Evolutionary conservation across 805 yeast species (phyloP).

Genomic region (Starmerella kuoi): DNA sequence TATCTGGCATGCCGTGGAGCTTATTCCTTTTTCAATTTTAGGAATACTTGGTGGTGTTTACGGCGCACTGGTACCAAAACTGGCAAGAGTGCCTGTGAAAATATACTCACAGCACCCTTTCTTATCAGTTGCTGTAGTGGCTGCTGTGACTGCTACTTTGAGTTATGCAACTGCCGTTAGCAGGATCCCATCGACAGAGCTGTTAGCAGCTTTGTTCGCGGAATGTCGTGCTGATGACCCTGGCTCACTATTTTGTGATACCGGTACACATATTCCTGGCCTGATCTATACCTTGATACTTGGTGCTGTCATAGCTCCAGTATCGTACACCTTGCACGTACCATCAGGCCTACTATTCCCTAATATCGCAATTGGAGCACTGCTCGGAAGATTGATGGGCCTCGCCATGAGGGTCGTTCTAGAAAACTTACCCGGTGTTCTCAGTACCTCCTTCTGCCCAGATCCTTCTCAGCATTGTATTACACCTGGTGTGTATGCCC

Average conservation of each 20-base stretch:
- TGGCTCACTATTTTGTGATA: constrained; percentile 13
- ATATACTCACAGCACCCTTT: constrained; percentile 17
- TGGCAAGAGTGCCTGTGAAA: constrained; percentile 9
- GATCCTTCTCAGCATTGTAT: constrained; percentile 41
- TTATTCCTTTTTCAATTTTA: constrained; percentile 56
- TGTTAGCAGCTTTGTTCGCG: constrained; percentile 51
- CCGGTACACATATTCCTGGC: constrained; percentile 15
- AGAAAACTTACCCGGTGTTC: constrained; percentile 31
- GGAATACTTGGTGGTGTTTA: constrained; percentile 61
- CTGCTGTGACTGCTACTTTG: constrained; percentile 41
- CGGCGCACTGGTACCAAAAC: constrained; percentile 37
- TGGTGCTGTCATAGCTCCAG: constrained; percentile 51
- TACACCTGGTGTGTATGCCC: constrained; percentile 79
- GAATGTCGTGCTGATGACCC: constrained; percentile 39
- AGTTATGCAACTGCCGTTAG: constrained; percentile 37
- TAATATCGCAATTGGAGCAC: constrained; percentile 92
- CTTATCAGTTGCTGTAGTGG: constrained; percentile 37
- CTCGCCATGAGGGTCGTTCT: constrained; percentile 57
- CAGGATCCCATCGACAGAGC: constrained; percentile 25
- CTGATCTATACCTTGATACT: constrained; percentile 35
- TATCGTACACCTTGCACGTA: constrained; percentile 54
- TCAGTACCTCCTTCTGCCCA: constrained; percentile 28
- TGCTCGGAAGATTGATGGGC: constrained; percentile 83
- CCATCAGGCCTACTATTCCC: constrained; percentile 99
- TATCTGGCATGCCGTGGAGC: constrained; percentile 60